Percentiles rank a stretch among this genome's conserved stretches.
Conservation (phyloP, 495 filamentous ascomycete species). For the Penicillium simplicissimum region DNA sequence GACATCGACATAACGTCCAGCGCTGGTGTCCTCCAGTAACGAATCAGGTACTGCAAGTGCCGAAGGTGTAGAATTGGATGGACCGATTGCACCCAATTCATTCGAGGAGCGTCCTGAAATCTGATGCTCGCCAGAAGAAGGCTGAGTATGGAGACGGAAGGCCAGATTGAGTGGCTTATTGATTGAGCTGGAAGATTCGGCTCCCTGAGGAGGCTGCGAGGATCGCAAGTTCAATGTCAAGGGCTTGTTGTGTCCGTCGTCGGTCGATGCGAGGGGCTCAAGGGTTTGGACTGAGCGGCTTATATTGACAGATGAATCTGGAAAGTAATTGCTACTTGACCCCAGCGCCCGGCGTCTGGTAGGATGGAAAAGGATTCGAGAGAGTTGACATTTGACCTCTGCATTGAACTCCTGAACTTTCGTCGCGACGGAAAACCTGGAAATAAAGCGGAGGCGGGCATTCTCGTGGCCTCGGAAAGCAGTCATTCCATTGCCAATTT, state of each 20-base stretch:
- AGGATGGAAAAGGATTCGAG: neutral
- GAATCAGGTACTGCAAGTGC: neutral
- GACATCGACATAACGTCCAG: neutral
- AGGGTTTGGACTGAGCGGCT: neutral
- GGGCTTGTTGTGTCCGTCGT: neutral
- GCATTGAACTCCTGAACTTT: slow-evolving; percentile 7
- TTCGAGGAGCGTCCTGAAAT: neutral
- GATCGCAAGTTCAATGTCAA: neutral
- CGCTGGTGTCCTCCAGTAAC: neutral
- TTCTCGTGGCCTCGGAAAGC: slow-evolving; percentile 16
- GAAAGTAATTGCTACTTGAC: neutral
- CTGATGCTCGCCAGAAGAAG: neutral
- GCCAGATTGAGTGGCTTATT: neutral
- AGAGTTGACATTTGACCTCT: neutral
- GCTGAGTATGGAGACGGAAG: neutral
- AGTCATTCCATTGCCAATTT: slow-evolving; percentile 14
- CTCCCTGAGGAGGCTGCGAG: neutral
- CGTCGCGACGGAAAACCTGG: neutral
- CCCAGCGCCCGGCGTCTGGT: neutral
- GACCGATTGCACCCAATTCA: neutral
- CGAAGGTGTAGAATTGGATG: neutral
- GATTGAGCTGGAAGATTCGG: too few relatives aligned
- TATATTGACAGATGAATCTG: neutral
- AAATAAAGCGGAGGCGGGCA: slow-evolving; percentile 11
- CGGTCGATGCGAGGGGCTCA: neutral